Evolutionary conservation across 441 rosid species (phyloP).

Genomic region (Hypseocharis bilobata): DNA sequence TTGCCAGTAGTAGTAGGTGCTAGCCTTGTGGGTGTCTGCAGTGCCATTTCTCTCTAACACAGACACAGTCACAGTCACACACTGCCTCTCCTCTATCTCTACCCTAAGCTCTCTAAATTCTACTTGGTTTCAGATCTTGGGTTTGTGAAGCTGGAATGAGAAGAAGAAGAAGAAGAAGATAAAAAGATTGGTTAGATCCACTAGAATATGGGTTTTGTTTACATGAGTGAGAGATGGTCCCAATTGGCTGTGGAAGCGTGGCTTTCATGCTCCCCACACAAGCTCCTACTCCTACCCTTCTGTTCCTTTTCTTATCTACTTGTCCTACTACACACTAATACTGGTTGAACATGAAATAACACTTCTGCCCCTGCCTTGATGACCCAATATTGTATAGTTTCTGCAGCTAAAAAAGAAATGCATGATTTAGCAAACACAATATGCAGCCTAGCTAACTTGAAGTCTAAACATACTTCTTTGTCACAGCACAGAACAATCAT

Average conservation of each 20-base stretch:
- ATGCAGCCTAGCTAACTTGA: too few species aligned
- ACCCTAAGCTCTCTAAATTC: too few species aligned
- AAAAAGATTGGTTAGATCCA: neutral
- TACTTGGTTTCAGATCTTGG: too few species aligned
- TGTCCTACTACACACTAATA: neutral
- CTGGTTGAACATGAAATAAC: too few species aligned
- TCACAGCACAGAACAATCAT: too few species aligned
- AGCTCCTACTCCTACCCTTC: neutral
- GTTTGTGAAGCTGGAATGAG: too few species aligned
- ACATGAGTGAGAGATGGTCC: neutral
- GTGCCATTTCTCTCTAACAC: conserved; percentile 34
- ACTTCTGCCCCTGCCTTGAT: neutral
- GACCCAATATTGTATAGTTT: neutral
- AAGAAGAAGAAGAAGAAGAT: too few species aligned
- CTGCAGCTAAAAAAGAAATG: too few species aligned
- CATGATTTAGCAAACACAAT: too few species aligned
- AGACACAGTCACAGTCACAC: too few species aligned
- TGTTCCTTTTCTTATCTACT: neutral
- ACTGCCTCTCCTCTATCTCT: too few species aligned
- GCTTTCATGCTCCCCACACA: conserved; percentile 38
- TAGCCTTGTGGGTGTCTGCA: conserved; percentile 25
- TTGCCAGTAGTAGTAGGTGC: conserved; percentile 29
- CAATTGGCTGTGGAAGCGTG: conserved; percentile 35
- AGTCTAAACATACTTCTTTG: too few species aligned
- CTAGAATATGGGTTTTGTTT: neutral